Evolutionary conservation across 768 basidiomycete genomes (phyloP).

Genomic region (Lepiota brunneoincarnata): DNA sequence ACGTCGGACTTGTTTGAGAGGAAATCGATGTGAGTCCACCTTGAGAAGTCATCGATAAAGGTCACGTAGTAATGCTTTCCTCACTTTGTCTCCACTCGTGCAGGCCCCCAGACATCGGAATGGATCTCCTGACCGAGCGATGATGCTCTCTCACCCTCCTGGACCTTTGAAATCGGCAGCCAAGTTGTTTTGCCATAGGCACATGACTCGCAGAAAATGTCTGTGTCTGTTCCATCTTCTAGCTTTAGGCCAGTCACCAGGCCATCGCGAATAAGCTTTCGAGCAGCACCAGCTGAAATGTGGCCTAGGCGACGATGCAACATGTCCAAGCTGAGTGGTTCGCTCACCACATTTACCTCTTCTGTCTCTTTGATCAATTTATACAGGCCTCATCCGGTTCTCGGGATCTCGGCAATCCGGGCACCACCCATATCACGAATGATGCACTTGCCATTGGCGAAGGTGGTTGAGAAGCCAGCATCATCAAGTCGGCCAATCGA

Average conservation of each 20-base stretch:
- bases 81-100: too few species aligned
- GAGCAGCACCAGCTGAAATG: neutral
- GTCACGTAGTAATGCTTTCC: too few species aligned
- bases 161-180: constrained; percentile 27
- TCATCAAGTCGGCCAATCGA: neutral
- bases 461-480: neutral
- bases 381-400: too few species aligned
- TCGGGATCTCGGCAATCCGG: constrained; percentile 17
- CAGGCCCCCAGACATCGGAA: too few species aligned
- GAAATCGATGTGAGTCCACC: constrained; percentile 15
- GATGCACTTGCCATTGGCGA: constrained; percentile 14
- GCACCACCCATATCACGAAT: constrained; percentile 18
- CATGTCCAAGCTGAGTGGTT: too few species aligned
- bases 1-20: constrained; percentile 16
- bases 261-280: constrained; percentile 23
- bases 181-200: constrained; percentile 28
- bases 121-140: too few species aligned
- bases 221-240: too few species aligned
- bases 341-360: too few species aligned
- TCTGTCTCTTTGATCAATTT: too few species aligned
- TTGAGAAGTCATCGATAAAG: constrained; percentile 17
- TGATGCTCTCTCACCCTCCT: too few species aligned
- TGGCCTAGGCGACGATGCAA: neutral
- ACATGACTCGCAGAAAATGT: constrained; percentile 12
- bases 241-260: too few species aligned